Evolutionary conservation across 208 protist genomes (phyloP).

Genomic region (Trypanosoma congolense): DNA sequence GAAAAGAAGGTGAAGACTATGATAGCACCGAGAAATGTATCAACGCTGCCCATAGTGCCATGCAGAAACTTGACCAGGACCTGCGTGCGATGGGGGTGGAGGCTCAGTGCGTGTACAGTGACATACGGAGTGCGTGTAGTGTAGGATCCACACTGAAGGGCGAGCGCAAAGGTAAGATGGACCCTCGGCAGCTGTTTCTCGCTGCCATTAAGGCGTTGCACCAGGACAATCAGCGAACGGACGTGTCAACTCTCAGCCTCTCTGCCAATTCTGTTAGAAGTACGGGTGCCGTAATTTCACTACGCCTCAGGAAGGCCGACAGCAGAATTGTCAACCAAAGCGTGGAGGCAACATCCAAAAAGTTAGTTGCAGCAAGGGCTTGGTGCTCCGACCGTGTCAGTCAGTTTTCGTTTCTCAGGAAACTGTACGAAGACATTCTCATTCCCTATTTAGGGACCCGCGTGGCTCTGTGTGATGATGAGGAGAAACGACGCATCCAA

Average conservation of each 20-base stretch:
- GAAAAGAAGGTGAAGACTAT: not conserved
- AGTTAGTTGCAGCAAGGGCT: not conserved
- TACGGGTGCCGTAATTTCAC: not conserved
- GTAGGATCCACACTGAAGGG: not conserved
- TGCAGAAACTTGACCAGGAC: conserved; percentile 6
- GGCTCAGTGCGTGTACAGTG: not conserved
- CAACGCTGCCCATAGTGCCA: conserved; percentile 2
- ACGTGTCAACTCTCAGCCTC: not conserved
- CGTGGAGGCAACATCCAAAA: conserved; percentile 9
- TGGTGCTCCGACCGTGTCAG: conserved; percentile 1
- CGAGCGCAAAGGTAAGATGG: conserved; percentile 1
- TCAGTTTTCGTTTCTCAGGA: not conserved
- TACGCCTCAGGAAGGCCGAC: conserved; percentile 1
- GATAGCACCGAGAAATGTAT: conserved; percentile 11
- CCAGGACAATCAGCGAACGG: not conserved
- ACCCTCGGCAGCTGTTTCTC: not conserved
- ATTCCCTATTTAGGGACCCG: conserved; percentile 8
- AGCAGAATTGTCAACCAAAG: conserved; percentile 1
- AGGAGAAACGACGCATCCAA: conserved; percentile 4
- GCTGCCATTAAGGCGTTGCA: not conserved
- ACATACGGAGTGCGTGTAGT: not conserved
- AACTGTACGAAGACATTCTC: conserved; percentile 9
- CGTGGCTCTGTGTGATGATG: not conserved
- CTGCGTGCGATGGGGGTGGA: conserved; percentile 4
- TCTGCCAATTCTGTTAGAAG: not conserved